Percentiles rank a stretch among this genome's conserved stretches.
These are phyloP conservation scores for Rhododendron ovatum DNA, from an alignment of 148 eudicot species.

Conservation along the genomic window DNA sequence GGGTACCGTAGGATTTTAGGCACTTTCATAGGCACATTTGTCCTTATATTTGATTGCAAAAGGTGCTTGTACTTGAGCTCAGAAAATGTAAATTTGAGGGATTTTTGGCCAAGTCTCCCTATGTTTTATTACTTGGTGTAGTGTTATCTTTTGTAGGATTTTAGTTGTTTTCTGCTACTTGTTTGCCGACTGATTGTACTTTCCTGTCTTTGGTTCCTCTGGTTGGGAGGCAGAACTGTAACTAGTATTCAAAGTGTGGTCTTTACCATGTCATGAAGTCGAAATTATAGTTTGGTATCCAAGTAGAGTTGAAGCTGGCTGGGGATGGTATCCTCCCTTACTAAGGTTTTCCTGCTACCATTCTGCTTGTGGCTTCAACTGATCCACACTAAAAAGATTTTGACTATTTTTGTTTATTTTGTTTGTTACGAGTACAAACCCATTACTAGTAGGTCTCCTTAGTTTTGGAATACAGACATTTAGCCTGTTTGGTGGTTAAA, in stretches of 20 bases:
- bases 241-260: neutral
- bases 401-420: neutral
- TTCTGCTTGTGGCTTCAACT: neutral
- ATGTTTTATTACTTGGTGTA: neutral
- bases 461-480: neutral
- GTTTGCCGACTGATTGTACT: neutral
- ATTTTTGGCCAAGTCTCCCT: no score
- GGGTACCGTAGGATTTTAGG: no score
- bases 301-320: neutral
- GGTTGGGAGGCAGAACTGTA: neutral
- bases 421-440: neutral
- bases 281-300: neutral
- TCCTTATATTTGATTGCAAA: no score
- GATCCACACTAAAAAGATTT: neutral
- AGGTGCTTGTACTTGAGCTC: no score
- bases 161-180: neutral
- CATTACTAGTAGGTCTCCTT: neutral
- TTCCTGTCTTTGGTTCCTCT: neutral
- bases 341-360: neutral
- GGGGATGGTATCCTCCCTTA: neutral
- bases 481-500: neutral
- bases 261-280: neutral
- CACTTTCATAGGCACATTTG: no score
- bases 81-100: no score
- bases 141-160: neutral